Evolutionary conservation across 1,139 yeast species (phyloP).

Genomic region (Eremothecium gossypii): DNA sequence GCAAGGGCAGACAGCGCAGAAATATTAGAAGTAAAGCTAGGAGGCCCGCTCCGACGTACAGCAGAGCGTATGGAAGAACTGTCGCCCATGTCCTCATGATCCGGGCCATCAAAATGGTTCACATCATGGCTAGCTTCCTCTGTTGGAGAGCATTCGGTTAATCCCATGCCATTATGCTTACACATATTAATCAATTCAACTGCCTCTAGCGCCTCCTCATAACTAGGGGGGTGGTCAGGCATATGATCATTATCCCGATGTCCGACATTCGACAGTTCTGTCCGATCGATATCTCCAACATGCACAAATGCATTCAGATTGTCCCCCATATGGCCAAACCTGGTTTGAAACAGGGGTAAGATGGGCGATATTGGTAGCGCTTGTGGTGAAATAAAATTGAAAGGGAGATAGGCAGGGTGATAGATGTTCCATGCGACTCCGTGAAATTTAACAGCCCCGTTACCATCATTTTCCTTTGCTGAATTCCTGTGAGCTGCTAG

Average conservation of each 20-base stretch:
- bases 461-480: slow-evolving; percentile 4
- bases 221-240: slow-evolving; percentile 35
- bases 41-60: too few species aligned
- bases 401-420: slow-evolving; percentile 41
- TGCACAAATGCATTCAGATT: too few species aligned
- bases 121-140: too few species aligned
- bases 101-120: too few species aligned
- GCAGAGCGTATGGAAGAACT: too few species aligned
- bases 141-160: too few species aligned
- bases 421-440: slow-evolving; percentile 43
- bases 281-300: not conserved
- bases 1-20: too few species aligned
- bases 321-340: not conserved
- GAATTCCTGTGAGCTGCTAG: slow-evolving; percentile 5
- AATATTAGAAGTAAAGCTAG: too few species aligned
- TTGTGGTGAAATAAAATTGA: slow-evolving; percentile 48
- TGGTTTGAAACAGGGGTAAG: slow-evolving; percentile 22
- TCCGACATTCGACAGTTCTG: not conserved
- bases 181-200: slow-evolving; percentile 11
- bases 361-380: slow-evolving; percentile 47
- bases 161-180: not conserved
- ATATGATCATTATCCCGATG: slow-evolving; percentile 10
- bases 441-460: slow-evolving; percentile 20
- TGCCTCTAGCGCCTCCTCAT: slow-evolving; percentile 25
- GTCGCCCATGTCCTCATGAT: too few species aligned